Evolutionary conservation across 1,284 basidiomycete genomes (phyloP), one percentile per base, ranked within the genome.

Genomic region (Ustilago lituana): DNA sequence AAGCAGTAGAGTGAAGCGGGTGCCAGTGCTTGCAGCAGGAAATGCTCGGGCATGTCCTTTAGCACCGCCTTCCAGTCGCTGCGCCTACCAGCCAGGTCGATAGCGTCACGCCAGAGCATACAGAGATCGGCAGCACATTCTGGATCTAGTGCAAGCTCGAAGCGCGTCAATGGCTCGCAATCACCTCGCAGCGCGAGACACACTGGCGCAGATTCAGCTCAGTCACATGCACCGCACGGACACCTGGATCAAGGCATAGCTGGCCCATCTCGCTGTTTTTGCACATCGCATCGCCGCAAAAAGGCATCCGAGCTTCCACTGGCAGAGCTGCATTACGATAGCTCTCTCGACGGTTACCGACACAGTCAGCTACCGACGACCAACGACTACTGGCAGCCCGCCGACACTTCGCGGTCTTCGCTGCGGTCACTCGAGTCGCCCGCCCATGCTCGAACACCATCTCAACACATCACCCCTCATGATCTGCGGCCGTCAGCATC

Each of bases 251-350:
- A 40, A 17, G 51, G 61, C 14, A 40, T 41, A 6, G 66, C 67
- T 32, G 67, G 67, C 2, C 58, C 67, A 2, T 70, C 67, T 14
- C 52, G 67, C 9, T 70, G 67, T 61, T 70, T 70, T 9, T 70
- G 67, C 36, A 37, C 53, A 3, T 57, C 57, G 4, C 46, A 31
- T 24, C 36, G 33, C 7, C 41, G 7, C 11, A 11, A 24, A 17
- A 70, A 70, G 49, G 59, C 54, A 0, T 70, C 67, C 9, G 62
- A 65, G 15, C 47, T 65, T 9, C 55, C 55, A 4, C 32, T 54
- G n/a, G 55, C 58, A 32, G 62, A 65, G 32, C 51, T 65, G 11
- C 50, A 46, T 22, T 65, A 50, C 20, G 36, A 37, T 6, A 26
- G 15, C 41, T 35, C 44, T 5, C 41, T 65, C 24, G 62, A 65